These are phyloP conservation scores for Pyrenula aspistea DNA, from an alignment of 495 filamentous ascomycete species.

Conservation along the genomic window DNA sequence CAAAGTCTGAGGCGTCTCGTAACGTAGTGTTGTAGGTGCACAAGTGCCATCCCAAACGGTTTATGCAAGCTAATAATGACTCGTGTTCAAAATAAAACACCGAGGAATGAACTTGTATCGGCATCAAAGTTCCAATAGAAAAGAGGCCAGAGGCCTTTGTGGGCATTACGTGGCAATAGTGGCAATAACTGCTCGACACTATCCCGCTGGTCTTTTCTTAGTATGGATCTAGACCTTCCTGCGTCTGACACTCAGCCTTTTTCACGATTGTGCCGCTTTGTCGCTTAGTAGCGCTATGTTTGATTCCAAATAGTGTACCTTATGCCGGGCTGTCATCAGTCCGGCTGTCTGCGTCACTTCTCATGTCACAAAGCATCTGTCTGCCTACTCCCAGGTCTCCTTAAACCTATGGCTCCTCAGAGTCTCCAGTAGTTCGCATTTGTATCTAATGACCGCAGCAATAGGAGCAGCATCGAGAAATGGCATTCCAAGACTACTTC, in stretches of 20 bases:
- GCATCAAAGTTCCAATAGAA: no score
- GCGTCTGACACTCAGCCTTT: no score
- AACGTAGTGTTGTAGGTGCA: not conserved
- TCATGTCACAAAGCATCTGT: not conserved
- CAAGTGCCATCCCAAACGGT: not conserved
- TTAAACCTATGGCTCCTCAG: not conserved
- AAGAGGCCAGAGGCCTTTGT: no score
- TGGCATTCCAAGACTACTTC: not conserved
- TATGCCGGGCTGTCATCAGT: not conserved
- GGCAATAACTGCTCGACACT: no score
- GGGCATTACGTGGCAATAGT: no score
- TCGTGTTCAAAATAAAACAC: no score
- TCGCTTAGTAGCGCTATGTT: not conserved
- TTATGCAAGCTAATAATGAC: not conserved
- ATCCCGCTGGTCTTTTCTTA: no score
- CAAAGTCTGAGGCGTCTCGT: not conserved
- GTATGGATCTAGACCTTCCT: no score
- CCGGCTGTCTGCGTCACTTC: not conserved
- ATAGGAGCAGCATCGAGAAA: not conserved
- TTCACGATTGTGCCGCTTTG: not conserved
- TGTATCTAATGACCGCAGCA: not conserved
- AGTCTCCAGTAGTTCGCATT: not conserved
- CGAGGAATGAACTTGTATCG: no score
- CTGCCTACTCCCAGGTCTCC: not conserved
- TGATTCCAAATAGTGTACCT: not conserved